These are phyloP conservation scores for Rehmannia glutinosa DNA, from an alignment of 257 asterid genomes.

Conservation along the genomic window DNA sequence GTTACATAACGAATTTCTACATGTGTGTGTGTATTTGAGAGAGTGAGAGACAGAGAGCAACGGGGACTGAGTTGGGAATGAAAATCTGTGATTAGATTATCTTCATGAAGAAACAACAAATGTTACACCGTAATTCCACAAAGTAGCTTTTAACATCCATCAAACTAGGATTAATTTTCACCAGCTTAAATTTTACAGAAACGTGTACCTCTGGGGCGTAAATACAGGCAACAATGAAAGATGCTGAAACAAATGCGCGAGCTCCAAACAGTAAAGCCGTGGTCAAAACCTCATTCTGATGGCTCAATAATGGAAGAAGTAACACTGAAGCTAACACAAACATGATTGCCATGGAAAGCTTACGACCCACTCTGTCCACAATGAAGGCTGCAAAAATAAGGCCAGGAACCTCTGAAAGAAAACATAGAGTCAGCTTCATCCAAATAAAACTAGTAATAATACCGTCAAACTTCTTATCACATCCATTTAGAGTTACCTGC, in stretches of 20 bases:
- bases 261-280: constrained; percentile 59
- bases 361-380: constrained; percentile 69
- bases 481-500: constrained; percentile 45
- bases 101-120: neutral
- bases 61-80: neutral
- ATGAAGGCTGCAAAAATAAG: constrained; percentile 50
- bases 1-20: neutral
- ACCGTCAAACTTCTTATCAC: neutral
- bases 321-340: constrained; percentile 34
- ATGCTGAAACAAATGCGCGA: constrained; percentile 57
- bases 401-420: constrained; percentile 75
- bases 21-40: no score
- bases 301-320: constrained; percentile 50
- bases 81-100: no score
- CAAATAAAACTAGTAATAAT: neutral
- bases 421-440: neutral
- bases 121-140: neutral
- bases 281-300: constrained; percentile 44
- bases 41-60: neutral
- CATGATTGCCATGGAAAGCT: constrained; percentile 56
- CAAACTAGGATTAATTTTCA: neutral
- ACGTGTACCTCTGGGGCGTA: constrained; percentile 66
- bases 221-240: constrained; percentile 44
- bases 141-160: neutral
- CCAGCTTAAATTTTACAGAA: neutral